Evolutionary conservation across 805 yeast genomes (phyloP), one percentile per base, ranked within the genome.

Genomic region (Lipomyces starkeyi): DNA sequence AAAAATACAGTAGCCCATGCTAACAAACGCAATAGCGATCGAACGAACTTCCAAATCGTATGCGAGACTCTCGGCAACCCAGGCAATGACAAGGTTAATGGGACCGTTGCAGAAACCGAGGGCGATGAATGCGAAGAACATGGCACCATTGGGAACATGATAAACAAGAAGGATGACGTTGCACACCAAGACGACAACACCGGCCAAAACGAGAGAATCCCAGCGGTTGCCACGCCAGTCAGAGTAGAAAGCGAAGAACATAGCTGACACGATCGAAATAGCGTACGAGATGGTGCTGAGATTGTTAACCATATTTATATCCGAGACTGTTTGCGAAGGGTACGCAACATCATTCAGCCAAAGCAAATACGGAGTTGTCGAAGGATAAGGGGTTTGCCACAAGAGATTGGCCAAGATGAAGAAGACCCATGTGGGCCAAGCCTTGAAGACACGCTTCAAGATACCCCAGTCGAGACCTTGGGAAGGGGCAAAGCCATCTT

Each of bases 181-280:
- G 53, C 71, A 65, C n/a, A 64, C 29, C 58, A 67, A 34, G 8
- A 67, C 71, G 14, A 61, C 47, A 43, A 67, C 27, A 43, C 71
- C 71, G 14, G 71, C 62, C 25, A 53, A 11, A 20, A 67, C 20
- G 63, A 67, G 34, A 13, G 63, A 57, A 29, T 67, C 71, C 71
- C 71, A 67, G 35, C 71, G 65, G 29, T 57, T 61, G 27, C 69
- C 63, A n/a, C 69, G 62, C 71, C 71, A 67, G 43, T 67, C 71
- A 9, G 64, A 58, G 62, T 67, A 67, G 59, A 67, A 67, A 2
- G 71, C 71, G 32, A 67, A 67, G 14, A 67, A 35, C 71, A 67
- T 67, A 14, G 71, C 69, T 0, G 71, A 58, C 14, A 67, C 61
- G 27, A 67, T 60, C 0, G 71, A 67, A 20, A 67, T 61, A 7